Conservation (phyloP, 163 green algal genomes). For the Prototheca cutis region DNA sequence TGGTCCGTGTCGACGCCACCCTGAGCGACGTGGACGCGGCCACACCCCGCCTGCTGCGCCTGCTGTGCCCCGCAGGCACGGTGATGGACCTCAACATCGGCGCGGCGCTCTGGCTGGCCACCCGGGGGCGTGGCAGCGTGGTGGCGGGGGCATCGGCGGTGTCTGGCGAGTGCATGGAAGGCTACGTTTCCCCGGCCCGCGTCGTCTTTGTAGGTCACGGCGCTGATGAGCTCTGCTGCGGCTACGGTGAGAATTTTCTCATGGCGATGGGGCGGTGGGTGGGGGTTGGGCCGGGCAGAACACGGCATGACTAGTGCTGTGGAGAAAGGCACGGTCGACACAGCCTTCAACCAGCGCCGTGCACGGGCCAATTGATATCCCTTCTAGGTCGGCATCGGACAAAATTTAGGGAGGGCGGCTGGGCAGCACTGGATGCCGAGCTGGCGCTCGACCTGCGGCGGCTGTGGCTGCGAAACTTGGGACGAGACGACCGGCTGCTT, state of each 20-base stretch:
- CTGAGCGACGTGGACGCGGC: constrained; percentile 59
- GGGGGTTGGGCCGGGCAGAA: too few species aligned
- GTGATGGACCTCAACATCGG: constrained; percentile 96
- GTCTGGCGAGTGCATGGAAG: not conserved
- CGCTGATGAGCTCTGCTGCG: constrained; percentile 84
- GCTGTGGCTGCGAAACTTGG: constrained; percentile 83
- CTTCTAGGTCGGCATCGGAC: constrained; percentile 77
- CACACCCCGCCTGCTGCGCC: constrained; percentile 35
- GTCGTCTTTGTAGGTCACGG: constrained; percentile 84
- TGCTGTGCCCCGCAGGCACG: constrained; percentile 69
- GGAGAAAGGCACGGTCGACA: too few species aligned
- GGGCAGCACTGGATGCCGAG: constrained; percentile 42
- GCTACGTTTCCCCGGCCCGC: constrained; percentile 44
- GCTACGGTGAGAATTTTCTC: constrained; percentile 53
- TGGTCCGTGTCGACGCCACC: constrained; percentile 67
- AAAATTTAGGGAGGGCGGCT: constrained; percentile 31
- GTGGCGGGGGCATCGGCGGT: too few species aligned
- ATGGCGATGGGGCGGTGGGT: too few species aligned
- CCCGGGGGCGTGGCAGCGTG: constrained; percentile 20
- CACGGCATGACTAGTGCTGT: too few species aligned
- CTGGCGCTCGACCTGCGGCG: constrained; percentile 65
- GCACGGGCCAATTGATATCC: too few species aligned
- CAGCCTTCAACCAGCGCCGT: too few species aligned
- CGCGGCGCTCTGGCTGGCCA: constrained; percentile 76
- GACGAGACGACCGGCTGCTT: constrained; percentile 78